Evolutionary conservation across 768 basidiomycete species (phyloP).

Genomic region (Chlorophyllum brunneum): DNA sequence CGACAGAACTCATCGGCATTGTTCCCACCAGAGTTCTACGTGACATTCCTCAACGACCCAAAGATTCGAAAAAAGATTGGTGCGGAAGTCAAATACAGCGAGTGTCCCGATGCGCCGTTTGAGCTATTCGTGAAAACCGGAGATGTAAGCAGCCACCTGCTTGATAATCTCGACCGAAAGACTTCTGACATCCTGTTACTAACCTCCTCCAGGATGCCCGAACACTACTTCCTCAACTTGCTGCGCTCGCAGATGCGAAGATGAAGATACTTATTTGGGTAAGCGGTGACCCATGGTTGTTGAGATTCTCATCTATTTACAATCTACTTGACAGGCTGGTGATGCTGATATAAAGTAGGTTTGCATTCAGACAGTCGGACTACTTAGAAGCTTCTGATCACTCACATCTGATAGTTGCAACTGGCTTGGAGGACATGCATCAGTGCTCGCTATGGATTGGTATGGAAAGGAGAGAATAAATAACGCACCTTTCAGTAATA

Average conservation of each 20-base stretch:
- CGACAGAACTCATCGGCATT: constrained; percentile 47
- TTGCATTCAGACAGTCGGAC: background rate
- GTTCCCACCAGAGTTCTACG: constrained; percentile 58
- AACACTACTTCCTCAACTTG: constrained; percentile 47
- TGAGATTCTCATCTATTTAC: constrained; percentile 1
- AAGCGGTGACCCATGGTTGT: background rate
- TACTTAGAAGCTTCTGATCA: background rate
- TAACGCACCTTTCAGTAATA: constrained; percentile 41
- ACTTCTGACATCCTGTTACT: background rate
- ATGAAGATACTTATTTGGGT: constrained; percentile 48
- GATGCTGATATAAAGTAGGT: constrained; percentile 50
- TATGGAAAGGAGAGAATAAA: constrained; percentile 37
- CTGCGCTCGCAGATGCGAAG: constrained; percentile 39
- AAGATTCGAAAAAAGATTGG: constrained; percentile 44
- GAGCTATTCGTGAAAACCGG: constrained; percentile 46
- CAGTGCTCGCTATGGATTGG: constrained; percentile 43
- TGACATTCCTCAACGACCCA: constrained; percentile 37
- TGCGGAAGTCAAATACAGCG: constrained; percentile 42
- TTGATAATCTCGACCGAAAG: no score
- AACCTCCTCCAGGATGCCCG: constrained; percentile 45
- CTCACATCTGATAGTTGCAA: constrained; percentile 31
- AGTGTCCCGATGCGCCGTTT: constrained; percentile 45
- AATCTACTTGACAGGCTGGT: constrained; percentile 30
- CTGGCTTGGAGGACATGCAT: constrained; percentile 43
- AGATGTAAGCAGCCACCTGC: constrained; percentile 52